phyloP scores from a whole-genome alignment of 306 rosid species.

The Psophocarpus tetragonolobus region DNA sequence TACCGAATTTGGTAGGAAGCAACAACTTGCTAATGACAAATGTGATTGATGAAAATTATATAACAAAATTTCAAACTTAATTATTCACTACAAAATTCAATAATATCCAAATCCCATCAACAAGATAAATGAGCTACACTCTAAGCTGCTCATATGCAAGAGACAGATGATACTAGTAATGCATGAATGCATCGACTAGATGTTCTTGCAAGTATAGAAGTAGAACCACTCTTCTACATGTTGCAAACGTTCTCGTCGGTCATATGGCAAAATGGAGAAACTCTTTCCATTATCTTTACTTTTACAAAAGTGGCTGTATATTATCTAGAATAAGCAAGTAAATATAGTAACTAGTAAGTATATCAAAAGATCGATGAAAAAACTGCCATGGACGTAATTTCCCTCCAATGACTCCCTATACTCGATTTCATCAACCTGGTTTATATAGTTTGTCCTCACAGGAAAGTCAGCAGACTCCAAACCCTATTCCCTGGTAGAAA shows the following conservation, averaged over 20 bases:
- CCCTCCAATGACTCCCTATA: constrained; percentile 14
- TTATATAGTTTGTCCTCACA: constrained; percentile 35
- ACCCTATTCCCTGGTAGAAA: constrained; percentile 35
- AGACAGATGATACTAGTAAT: not conserved
- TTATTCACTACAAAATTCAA: constrained; percentile 13
- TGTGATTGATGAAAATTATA: not conserved
- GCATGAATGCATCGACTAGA: constrained; percentile 18
- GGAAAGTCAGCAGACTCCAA: constrained; percentile 17
- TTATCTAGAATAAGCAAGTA: constrained; percentile 31
- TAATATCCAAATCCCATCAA: not conserved
- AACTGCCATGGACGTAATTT: not conserved
- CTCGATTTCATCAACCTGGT: constrained; percentile 23
- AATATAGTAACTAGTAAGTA: not conserved
- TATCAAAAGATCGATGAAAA: constrained; percentile 5
- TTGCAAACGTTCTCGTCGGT: constrained; percentile 5
- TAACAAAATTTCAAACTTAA: not conserved
- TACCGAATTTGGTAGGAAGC: not conserved
- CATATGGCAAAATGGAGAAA: constrained; percentile 10
- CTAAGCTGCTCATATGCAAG: constrained; percentile 22
- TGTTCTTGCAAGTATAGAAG: not conserved
- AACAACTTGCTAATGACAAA: not conserved
- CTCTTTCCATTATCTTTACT: constrained; percentile 31
- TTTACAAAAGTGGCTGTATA: not conserved
- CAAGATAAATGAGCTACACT: not conserved
- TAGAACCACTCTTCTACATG: not conserved